Base-by-base conservation (phyloP, 768 basidiomycete species). In the Leccinum subgranulosum region DNA sequence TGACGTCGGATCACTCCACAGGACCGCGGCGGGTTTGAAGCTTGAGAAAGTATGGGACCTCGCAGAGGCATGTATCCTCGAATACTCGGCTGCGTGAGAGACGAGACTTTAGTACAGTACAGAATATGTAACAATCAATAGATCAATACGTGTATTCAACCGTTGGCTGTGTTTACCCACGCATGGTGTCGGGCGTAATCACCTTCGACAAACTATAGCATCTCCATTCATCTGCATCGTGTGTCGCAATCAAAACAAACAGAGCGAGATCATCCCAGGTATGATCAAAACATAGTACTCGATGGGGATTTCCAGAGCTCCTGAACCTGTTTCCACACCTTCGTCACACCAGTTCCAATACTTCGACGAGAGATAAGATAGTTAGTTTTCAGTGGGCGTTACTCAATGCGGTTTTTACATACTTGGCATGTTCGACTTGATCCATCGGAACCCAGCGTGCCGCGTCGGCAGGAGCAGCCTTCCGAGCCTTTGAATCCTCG, bases 321-420 rank as follows among this genome's bases (percentile, higher is more conserved):
- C 56, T 76, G 77, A 33, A 75, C 82, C 49, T 79, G 72, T 53
- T 82, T 81, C 89, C 88, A 92, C 53, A 90, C 79, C 74, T 92
- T 91, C 65, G 82, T 65, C 34, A 88, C 82, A 25, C 90, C 90
- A 14, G 86, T 90, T 60, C 88, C 84, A 63, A 89, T 84, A 66
- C 89, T 92, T 64, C 36, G 55, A 53, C 9, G 28, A 51, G 41
- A 21, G 36, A 39, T 49, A 19, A 19, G 39, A 39, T 15, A 12
- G 28, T 62, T 12, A 68, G 48, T 15, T 34, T 36, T 12, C 15
- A 6, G 25, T 21, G 19, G 29, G 27, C 29, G 19, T 23, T 52
- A 11, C 29, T 11, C 29, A 31, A 31, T 53, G 19, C 57, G 19
- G 53, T 46, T 43, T 48, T 48, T 43, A 81, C 83, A 68, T 76